phyloP scores from a whole-genome alignment of 768 basidiomycete species.

The Suillus lakei region DNA sequence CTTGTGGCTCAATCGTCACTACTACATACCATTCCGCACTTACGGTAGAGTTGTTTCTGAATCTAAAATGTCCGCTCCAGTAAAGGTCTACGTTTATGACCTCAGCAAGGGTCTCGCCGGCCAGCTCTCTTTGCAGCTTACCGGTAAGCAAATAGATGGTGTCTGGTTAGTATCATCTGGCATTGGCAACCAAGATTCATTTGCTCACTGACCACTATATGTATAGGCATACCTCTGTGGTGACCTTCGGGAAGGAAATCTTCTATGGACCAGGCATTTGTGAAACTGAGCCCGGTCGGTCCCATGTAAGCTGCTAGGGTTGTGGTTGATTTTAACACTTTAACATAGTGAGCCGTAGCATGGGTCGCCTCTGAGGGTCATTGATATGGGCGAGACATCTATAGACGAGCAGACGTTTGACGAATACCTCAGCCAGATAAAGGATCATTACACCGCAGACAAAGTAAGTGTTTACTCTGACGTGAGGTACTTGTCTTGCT shows the following conservation, averaged over 20 bases:
- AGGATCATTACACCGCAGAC: slow-evolving; percentile 84
- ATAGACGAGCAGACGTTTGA: slow-evolving; percentile 86
- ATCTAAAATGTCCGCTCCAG: slow-evolving; percentile 38
- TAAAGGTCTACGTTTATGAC: slow-evolving; percentile 90
- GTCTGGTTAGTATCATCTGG: slow-evolving; percentile 67
- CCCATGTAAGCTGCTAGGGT: slow-evolving; percentile 63
- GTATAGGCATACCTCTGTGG: slow-evolving; percentile 89
- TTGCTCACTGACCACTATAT: slow-evolving; percentile 7
- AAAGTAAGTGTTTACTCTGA: slow-evolving; percentile 56
- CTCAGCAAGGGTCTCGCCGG: slow-evolving; percentile 86
- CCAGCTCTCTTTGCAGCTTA: slow-evolving; percentile 77
- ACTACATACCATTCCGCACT: neutral
- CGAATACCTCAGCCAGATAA: slow-evolving; percentile 81
- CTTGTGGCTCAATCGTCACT: neutral
- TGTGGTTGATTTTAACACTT: neutral
- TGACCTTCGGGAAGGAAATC: slow-evolving; percentile 83
- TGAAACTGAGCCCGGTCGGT: slow-evolving; percentile 72
- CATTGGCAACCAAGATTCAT: slow-evolving; percentile 13
- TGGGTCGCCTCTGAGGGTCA: slow-evolving; percentile 68
- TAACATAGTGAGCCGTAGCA: slow-evolving; percentile 51
- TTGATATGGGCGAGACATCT: slow-evolving; percentile 79
- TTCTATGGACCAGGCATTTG: slow-evolving; percentile 91
- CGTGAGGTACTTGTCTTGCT: slow-evolving; percentile 2
- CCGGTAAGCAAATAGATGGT: slow-evolving; percentile 90
- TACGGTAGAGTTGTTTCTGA: neutral